phyloP scores from a whole-genome alignment of 139 green algal genomes.

The Chlorella vulgaris region DNA sequence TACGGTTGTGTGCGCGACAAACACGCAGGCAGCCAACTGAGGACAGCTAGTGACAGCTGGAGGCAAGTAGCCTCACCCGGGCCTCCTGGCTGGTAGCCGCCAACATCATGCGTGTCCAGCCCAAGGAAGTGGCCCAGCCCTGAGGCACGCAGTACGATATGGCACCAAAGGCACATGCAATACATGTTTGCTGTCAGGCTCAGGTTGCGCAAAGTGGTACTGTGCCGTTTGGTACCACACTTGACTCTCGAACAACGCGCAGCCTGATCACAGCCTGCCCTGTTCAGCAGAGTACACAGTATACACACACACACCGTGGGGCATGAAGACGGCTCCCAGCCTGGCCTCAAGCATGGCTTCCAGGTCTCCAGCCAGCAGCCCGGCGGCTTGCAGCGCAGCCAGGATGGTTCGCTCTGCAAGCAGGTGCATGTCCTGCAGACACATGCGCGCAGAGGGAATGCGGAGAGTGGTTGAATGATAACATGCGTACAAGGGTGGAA shows the following conservation, averaged over 20 bases:
- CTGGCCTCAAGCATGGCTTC: conserved; percentile 75
- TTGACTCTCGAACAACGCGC: not conserved
- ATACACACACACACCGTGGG: conserved; percentile 68
- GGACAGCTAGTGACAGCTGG: too few relatives aligned
- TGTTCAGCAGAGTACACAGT: not conserved
- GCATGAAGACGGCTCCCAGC: conserved; percentile 91
- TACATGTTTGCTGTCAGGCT: not conserved
- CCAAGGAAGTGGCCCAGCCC: conserved; percentile 90
- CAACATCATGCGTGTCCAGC: conserved; percentile 93
- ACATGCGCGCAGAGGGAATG: not conserved
- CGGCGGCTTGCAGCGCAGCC: conserved; percentile 55
- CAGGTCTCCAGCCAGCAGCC: conserved; percentile 64
- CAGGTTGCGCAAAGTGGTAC: not conserved
- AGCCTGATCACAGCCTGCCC: too few relatives aligned
- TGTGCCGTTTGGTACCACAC: not conserved
- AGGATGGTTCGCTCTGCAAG: conserved; percentile 84
- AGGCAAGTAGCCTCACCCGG: too few relatives aligned
- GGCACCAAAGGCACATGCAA: not conserved
- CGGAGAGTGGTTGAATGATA: not conserved
- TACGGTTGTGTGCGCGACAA: too few relatives aligned
- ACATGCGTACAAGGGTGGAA: not conserved
- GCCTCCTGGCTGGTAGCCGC: conserved; percentile 67
- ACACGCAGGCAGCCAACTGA: too few relatives aligned
- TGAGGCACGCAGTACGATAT: conserved; percentile 42
- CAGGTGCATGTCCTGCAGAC: conserved; percentile 71